Base-by-base conservation (phyloP, 441 rosid species). In the Biscutella laevigata region DNA sequence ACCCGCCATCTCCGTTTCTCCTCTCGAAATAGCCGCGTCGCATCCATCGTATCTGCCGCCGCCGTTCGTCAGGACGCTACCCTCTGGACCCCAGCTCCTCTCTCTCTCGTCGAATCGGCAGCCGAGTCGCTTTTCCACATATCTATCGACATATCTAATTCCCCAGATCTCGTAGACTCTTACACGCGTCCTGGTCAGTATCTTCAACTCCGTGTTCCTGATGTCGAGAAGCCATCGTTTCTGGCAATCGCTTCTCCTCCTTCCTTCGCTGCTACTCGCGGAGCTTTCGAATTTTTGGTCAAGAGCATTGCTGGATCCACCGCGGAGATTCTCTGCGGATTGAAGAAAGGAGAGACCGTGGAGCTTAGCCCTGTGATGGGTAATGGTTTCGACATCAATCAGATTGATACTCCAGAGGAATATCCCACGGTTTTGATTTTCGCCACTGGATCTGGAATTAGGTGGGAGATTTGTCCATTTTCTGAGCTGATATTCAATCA, bases 361-460 rank as follows among this genome's bases (percentile, higher is more conserved):
- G 95, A 92, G 76, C 73, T 88, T 46, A 84, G 78, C 35, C 76
- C 57, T 28, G 90, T 68, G 13, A 84, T 81, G 88, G 97, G 99
- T 4, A 71, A 55, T 37, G 99, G 99, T 13, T 88, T 88, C 61
- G 69, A 71, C 4, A 57, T 77, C 12, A 83, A 78, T 43, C 80
- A 41, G 40, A 82, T 88, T 64, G 71, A 80, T 49, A 92, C 95
- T 71, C 90, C 94, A 0, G 80, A 71, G 67, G 70, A 74, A 29
- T 79, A 49, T 50, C 72, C 84, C 2, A 77, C 95, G 28, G 82
- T 92, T 48, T 69, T 92, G 66, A 84, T 88, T 40, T 92, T 92
- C 62, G 95, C 97, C 4, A 92, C 99, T 1, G 99, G 97, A 69
- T 83, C 98, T 29, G 96, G 94, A 62, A 88, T 92, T 59, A 92